Evolutionary conservation across 2,329 filamentous ascomycete species (phyloP).

Genomic region (Corinectria fuckeliana): DNA sequence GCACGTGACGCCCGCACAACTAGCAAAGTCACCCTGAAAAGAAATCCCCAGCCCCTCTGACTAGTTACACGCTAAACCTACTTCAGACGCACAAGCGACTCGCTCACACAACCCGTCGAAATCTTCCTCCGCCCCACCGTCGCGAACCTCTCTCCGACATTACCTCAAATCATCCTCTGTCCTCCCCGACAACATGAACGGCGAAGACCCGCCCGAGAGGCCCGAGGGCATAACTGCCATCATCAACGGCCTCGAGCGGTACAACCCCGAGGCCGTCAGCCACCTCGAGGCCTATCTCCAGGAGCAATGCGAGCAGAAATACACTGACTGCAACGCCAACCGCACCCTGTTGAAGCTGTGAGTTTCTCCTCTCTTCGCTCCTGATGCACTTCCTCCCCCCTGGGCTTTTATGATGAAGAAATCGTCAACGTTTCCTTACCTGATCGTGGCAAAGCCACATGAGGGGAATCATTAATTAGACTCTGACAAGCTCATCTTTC

Average conservation of each 20-base stretch:
- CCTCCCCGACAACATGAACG: conserved; percentile 61
- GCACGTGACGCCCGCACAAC: conserved; percentile 41
- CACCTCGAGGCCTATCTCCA: conserved; percentile 94
- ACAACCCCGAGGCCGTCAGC: conserved; percentile 96
- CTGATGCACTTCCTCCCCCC: conserved; percentile 18
- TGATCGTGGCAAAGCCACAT: conserved; percentile 69
- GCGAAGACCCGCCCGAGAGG: conserved; percentile 89
- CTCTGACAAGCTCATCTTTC: conserved; percentile 61
- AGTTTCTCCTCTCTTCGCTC: conserved; percentile 52
- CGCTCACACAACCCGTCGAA: conserved; percentile 50
- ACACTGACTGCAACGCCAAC: conserved; percentile 96
- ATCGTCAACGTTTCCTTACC: conserved; percentile 97
- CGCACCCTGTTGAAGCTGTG: conserved; percentile 96
- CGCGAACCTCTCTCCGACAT: conserved; percentile 45
- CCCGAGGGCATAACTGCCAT: conserved; percentile 92
- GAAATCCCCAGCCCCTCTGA: conserved; percentile 37
- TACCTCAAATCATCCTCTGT: conserved; percentile 35
- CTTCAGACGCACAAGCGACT: conserved; percentile 48
- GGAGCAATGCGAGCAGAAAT: conserved; percentile 94
- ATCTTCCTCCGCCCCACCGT: conserved; percentile 53
- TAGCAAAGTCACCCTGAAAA: conserved; percentile 18
- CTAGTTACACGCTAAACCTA: conserved; percentile 43
- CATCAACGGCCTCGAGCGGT: conserved; percentile 95
- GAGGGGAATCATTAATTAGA: conserved; percentile 75
- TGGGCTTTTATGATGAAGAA: conserved; percentile 68